Evolutionary conservation across 208 protist genomes (phyloP), one percentile per base, ranked within the genome.

Genomic region (Strigomonas oncopelti): DNA sequence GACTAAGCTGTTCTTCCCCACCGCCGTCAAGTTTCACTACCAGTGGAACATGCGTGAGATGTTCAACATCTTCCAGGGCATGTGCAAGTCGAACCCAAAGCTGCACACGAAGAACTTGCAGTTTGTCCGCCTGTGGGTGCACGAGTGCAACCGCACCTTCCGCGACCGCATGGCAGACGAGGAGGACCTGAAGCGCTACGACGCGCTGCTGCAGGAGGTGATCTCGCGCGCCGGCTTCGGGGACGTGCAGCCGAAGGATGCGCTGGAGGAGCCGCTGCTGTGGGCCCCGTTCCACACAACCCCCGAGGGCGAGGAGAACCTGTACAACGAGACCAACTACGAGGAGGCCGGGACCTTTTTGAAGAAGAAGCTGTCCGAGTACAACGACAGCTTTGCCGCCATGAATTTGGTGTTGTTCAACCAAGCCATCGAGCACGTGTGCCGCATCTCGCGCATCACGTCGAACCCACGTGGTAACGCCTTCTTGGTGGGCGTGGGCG

Each of bases 1-100:
- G 46, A 81, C 86, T 20, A 96, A 96, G 65, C 79, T 78, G 22
- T 99, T 99, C 80, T 90, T 99, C 72, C 98, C 98, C 20, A 99
- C 98, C 0, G 97, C 98, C 42, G 87, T 99, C 67, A 99, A 99
- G 77, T 99, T 99, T 85, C 98, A 99, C 78, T 99, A 99, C 81
- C 88, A 98, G 68, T 99, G 98, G 94, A 99, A 99, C 83, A 94
- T 99, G 81, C 84, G 98, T 32, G 98, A 99, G 69, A 93, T 99
- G 74, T 96, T 96, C 68, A 97, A 97, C 77, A 93, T 99, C 54
- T 97, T 98, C 68, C 95, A 98, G 71, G 94, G 94, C 55, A 72
- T 97, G 32, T 96, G 91, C 68, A 94, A 96, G 74, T 85, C 90
- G 34, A 85, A 85, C 72, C 78, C 77, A n/a, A 95, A 95, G 70